A percentile compares a stretch with the other conserved stretches of the same genome.
These are phyloP conservation scores for Pichia manshurica DNA, from an alignment of 805 yeast species.

Conservation along the genomic window DNA sequence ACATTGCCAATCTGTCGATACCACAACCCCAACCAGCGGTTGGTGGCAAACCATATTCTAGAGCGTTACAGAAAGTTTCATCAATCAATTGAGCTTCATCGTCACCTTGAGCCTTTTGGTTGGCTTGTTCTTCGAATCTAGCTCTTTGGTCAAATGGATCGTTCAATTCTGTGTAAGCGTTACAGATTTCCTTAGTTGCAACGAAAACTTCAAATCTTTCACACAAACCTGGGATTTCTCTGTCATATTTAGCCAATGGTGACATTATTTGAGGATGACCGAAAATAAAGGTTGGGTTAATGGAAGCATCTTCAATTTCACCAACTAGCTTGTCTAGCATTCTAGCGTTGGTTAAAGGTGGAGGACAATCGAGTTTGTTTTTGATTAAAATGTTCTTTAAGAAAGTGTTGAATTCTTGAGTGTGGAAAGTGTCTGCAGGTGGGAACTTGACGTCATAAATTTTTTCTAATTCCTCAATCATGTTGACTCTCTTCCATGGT, in stretches of 20 bases:
- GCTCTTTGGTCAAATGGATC: conserved; percentile 98
- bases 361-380: conserved; percentile 79
- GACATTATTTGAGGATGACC: conserved; percentile 99
- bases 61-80: conserved; percentile 94
- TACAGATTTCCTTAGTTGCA: conserved; percentile 96
- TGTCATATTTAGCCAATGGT: conserved; percentile 94
- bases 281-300: conserved; percentile 95
- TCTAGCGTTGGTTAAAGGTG: conserved; percentile 93
- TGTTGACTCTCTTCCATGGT: conserved; percentile 98
- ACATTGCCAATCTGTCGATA: conserved; percentile 97
- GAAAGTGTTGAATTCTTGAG: conserved; percentile 88
- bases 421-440: conserved; percentile 89
- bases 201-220: conserved; percentile 98
- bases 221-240: conserved; percentile 89
- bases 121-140: conserved; percentile 97
- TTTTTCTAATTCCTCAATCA: conserved; percentile 94
- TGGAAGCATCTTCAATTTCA: conserved; percentile 88
- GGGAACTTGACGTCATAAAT: conserved; percentile 85
- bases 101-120: conserved; percentile 98
- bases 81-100: conserved; percentile 97
- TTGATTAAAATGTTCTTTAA: conserved; percentile 72
- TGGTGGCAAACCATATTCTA: conserved; percentile 98
- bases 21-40: conserved; percentile 99
- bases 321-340: conserved; percentile 98
- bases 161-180: conserved; percentile 97